Percentiles rank a stretch among this genome's conserved stretches.
Evolutionary conservation across 306 rosid genomes (phyloP).

Genomic region (Castanea mollissima): DNA sequence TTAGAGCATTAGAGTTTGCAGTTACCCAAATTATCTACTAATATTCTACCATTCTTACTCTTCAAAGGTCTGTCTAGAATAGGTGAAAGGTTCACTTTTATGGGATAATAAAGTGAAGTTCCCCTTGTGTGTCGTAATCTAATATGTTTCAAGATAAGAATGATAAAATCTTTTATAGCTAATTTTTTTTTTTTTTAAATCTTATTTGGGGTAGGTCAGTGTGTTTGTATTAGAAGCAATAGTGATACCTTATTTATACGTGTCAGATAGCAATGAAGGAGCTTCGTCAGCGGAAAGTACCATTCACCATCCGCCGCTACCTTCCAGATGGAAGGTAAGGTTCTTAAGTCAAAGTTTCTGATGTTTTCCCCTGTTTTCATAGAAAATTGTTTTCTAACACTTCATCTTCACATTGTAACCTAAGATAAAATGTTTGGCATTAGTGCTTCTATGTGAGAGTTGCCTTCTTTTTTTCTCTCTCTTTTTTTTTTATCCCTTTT

Average conservation of each 20-base stretch:
- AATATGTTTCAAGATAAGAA: background rate
- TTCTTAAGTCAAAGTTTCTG: background rate
- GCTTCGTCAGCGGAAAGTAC: slow-evolving; percentile 89
- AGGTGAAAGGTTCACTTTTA: background rate
- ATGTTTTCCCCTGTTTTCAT: background rate
- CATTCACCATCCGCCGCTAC: slow-evolving; percentile 94
- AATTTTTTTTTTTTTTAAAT: background rate
- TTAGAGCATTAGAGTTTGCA: background rate
- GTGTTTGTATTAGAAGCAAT: background rate
- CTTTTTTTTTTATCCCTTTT: too few species aligned
- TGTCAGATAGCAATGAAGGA: slow-evolving; percentile 93
- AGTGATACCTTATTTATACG: background rate
- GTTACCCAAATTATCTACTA: background rate
- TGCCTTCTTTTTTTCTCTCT: background rate
- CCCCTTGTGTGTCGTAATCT: background rate
- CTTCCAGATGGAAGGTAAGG: slow-evolving; percentile 95
- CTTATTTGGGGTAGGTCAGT: background rate
- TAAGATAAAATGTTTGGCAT: background rate
- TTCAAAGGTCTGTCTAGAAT: too few species aligned
- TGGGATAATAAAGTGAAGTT: background rate
- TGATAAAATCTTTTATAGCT: background rate
- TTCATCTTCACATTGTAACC: background rate
- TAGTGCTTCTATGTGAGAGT: background rate
- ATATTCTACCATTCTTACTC: background rate
- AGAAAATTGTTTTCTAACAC: background rate